Evolutionary conservation across 2,329 filamentous ascomycete genomes (phyloP).

Genomic region (Blumeria hordei): DNA sequence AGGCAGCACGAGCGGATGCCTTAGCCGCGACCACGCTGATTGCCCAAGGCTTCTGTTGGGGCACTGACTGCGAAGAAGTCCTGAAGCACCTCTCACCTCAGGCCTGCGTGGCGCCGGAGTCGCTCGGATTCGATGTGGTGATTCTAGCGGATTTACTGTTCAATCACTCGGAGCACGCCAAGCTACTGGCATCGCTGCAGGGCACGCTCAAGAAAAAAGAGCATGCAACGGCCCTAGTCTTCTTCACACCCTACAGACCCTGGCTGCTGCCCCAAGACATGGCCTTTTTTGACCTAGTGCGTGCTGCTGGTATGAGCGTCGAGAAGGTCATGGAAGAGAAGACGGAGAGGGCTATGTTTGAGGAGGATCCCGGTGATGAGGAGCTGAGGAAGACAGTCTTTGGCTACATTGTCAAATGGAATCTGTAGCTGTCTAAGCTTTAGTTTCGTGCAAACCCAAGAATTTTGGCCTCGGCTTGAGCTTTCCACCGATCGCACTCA

Average conservation of each 20-base stretch:
- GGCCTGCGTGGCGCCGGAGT: constrained; percentile 1
- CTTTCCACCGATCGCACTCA: neutral
- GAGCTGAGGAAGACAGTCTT: constrained; percentile 52
- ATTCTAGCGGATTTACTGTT: constrained; percentile 80
- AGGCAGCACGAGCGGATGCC: constrained; percentile 17
- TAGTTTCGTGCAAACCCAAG: too few relatives aligned
- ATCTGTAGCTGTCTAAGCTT: constrained; percentile 2
- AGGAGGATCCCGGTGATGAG: constrained; percentile 68
- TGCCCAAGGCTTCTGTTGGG: constrained; percentile 60
- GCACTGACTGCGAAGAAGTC: constrained; percentile 34
- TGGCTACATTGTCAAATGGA: constrained; percentile 14
- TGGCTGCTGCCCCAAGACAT: constrained; percentile 74
- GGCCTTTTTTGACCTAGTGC: constrained; percentile 60
- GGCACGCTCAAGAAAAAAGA: constrained; percentile 30
- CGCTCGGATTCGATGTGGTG: constrained; percentile 45
- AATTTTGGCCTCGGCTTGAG: too few relatives aligned
- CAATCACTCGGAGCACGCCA: constrained; percentile 67
- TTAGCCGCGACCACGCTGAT: neutral
- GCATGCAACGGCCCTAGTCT: constrained; percentile 40
- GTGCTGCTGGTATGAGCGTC: constrained; percentile 46
- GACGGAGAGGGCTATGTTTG: constrained; percentile 73
- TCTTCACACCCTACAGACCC: constrained; percentile 84
- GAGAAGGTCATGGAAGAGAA: constrained; percentile 59
- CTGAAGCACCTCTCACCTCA: constrained; percentile 25
- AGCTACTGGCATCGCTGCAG: constrained; percentile 48